Percentiles rank a stretch among this genome's conserved stretches.
Evolutionary conservation across 352 stramenopile species (phyloP).

Genomic region (Pythium sukuiense): DNA sequence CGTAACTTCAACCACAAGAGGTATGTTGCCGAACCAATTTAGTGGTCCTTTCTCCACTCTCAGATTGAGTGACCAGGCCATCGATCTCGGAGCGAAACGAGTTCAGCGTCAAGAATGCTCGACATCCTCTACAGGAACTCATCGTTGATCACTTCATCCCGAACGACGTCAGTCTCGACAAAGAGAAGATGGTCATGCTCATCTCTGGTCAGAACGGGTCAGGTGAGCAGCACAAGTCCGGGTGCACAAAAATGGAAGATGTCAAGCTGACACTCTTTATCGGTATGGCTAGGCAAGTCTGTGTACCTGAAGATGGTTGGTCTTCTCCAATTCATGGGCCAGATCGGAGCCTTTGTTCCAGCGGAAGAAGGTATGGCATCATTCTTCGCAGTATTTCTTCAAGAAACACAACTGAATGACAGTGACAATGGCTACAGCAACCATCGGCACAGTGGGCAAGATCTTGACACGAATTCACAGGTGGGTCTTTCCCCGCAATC

Average conservation of each 20-base stretch:
- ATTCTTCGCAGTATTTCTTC: too few relatives aligned
- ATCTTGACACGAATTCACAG: slow-evolving; percentile 84
- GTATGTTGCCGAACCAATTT: slow-evolving; percentile 25
- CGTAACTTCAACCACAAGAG: slow-evolving; percentile 75
- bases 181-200: slow-evolving; percentile 51
- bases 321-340: slow-evolving; percentile 81
- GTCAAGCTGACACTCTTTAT: neutral
- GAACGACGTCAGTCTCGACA: slow-evolving; percentile 65
- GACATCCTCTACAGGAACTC: slow-evolving; percentile 83
- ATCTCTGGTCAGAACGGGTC: slow-evolving; percentile 87
- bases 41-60: neutral
- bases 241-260: too few relatives aligned
- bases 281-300: slow-evolving; percentile 63
- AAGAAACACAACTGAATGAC: too few relatives aligned
- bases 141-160: slow-evolving; percentile 83
- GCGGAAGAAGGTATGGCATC: slow-evolving; percentile 52
- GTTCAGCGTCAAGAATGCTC: slow-evolving; percentile 57
- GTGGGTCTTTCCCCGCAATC: neutral
- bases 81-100: slow-evolving; percentile 44
- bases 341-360: slow-evolving; percentile 83
- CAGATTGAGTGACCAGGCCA: slow-evolving; percentile 34
- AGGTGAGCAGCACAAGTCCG: slow-evolving; percentile 33
- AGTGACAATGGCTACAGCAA: slow-evolving; percentile 33
- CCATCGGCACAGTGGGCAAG: slow-evolving; percentile 73
- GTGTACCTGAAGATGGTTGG: slow-evolving; percentile 87